Evolutionary conservation across 179 eudicot genomes (phyloP), one percentile per base, ranked within the genome.

Genomic region (Actinidia chinensis): DNA sequence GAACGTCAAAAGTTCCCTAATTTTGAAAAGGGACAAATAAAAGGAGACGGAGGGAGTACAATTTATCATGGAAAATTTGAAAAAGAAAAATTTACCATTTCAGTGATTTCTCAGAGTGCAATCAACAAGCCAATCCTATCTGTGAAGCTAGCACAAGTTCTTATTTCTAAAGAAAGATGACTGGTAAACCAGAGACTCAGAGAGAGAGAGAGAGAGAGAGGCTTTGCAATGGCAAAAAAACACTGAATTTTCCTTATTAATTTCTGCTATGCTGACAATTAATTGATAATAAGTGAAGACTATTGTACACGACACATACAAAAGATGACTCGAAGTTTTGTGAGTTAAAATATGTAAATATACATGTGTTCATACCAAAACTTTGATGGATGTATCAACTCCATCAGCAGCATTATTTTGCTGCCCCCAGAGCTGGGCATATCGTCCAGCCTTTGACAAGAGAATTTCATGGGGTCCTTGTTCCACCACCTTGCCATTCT

Each of bases 371-470:
- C 68, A 82, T 9, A 79, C 76, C 70, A 77, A 77, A 44, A 86
- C 58, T 83, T 90, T 90, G 68, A 82, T 70, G 60, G 86, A 83
- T 13, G 85, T 50, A 82, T 91, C 98, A 80, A 83, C 68, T 72
- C 82, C 79, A 75, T 91, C 97, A 59, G 84, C 76, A 3, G 92
- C 79, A 76, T 87, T 93, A 79, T 90, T 95, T 81, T 95, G 98
- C 64, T 93, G 98, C 81, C 88, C 73, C 98, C 98, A 95, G 20
- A 95, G 92, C 82, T 93, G 98, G 9, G 98, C 89, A 72, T 95
- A 95, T 89, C 98, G 86, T 55, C 97, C 98, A 1, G 89, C 83
- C 68, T 84, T 90, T 8, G 88, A 82, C 76, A 95, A 81, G 58
- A 95, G 93, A 76, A 79, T 83, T 6, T 95, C 97, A 79, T 93